A percentile compares a stretch with the other conserved stretches of the same genome.
Evolutionary conservation across 768 basidiomycete species (phyloP).

Genomic region (Kwoniella shandongensis): DNA sequence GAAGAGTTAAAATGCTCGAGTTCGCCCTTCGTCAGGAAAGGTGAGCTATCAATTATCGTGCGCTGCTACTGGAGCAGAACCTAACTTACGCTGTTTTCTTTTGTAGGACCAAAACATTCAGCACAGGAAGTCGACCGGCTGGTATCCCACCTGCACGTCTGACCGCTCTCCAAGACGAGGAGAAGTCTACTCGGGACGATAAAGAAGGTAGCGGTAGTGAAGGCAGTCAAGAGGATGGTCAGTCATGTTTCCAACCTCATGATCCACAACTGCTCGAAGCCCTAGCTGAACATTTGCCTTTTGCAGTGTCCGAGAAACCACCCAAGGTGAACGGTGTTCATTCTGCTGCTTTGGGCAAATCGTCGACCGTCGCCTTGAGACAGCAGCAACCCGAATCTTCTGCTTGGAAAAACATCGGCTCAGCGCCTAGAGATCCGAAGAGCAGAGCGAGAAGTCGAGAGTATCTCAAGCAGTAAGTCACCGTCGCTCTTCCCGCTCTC

Average conservation of each 20-base stretch:
- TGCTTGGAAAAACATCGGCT: conserved; percentile 60
- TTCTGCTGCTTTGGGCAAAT: conserved; percentile 33
- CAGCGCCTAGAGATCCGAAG: conserved; percentile 89
- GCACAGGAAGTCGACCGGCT: conserved; percentile 7
- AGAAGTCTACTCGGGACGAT: conserved; percentile 30
- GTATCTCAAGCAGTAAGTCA: conserved; percentile 88
- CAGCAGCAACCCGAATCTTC: conserved; percentile 51
- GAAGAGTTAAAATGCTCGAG: conserved; percentile 98
- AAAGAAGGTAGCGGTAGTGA: conserved; percentile 44
- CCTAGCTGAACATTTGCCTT: neutral
- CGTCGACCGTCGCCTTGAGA: conserved; percentile 23
- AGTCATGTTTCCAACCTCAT: neutral
- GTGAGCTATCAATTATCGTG: conserved; percentile 58
- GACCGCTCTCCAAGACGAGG: conserved; percentile 43
- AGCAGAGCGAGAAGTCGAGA: conserved; percentile 90
- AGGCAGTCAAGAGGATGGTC: conserved; percentile 29
- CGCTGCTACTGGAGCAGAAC: neutral
- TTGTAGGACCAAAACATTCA: conserved; percentile 34
- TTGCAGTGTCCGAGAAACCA: conserved; percentile 9
- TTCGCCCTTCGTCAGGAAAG: conserved; percentile 94
- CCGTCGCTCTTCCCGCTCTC: neutral
- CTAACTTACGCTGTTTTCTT: neutral
- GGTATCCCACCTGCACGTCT: conserved; percentile 33
- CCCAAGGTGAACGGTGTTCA: conserved; percentile 25
- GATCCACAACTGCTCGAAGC: neutral